phyloP scores from a whole-genome alignment of 225 moss, liverwort and hornwort species.

The Physcomitrium patens region DNA sequence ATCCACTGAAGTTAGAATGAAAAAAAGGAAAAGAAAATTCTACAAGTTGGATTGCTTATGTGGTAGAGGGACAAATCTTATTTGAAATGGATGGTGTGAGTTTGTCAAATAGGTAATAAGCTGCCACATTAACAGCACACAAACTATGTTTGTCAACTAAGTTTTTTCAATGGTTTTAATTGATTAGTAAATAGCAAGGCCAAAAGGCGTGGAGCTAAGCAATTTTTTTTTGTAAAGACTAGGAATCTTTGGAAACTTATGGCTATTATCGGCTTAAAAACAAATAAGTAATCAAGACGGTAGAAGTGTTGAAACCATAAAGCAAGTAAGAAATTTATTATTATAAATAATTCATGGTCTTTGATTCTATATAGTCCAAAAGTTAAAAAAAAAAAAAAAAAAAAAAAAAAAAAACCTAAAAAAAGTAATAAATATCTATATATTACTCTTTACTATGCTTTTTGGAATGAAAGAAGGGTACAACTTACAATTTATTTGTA shows the following conservation, averaged over 20 bases:
- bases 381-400: no score
- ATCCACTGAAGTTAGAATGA: background rate
- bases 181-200: background rate
- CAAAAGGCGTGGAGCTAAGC: background rate
- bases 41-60: no score
- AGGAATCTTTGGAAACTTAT: conserved; percentile 5
- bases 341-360: conserved; percentile 14
- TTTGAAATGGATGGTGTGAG: no score
- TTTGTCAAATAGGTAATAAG: background rate
- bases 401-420: no score
- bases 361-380: background rate
- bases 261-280: background rate
- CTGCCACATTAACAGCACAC: background rate
- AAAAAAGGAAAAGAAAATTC: background rate
- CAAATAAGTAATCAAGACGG: background rate
- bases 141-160: conserved; percentile 12
- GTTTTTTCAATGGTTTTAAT: background rate
- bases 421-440: no score
- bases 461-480: no score
- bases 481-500: no score
- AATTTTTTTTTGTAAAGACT: background rate
- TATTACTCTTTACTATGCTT: no score
- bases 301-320: conserved; percentile 7
- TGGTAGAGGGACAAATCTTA: no score
- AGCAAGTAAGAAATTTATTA: conserved; percentile 13